Percentiles rank a stretch among this genome's conserved stretches.
These are phyloP conservation scores for Labyrinthula sp. DNA, from an alignment of 352 stramenopile species.

Conservation along the genomic window DNA sequence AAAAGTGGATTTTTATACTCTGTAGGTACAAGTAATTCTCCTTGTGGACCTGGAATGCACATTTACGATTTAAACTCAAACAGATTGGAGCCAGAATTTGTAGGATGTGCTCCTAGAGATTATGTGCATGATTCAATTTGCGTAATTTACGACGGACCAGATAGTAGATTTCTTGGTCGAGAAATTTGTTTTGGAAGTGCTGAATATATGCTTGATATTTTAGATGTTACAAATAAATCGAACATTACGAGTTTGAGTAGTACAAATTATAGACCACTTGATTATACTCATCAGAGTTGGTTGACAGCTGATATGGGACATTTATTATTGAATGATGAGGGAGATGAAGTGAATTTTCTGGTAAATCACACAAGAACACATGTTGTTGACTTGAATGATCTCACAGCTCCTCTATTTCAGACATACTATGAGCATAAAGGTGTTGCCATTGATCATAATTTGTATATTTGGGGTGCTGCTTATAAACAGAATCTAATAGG, in stretches of 20 bases:
- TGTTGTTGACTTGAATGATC: neutral
- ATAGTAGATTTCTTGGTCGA: constrained; percentile 5
- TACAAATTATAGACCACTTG: too few species aligned
- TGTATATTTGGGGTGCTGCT: constrained; percentile 32
- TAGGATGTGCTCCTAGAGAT: constrained; percentile 11
- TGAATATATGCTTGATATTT: constrained; percentile 18
- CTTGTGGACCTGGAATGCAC: constrained; percentile 26
- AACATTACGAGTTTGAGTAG: too few species aligned
- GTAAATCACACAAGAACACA: constrained; percentile 1
- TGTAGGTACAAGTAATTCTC: constrained; percentile 19
- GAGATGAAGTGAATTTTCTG: too few species aligned
- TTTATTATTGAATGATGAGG: too few species aligned
- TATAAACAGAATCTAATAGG: too few species aligned
- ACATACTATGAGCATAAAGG: neutral
- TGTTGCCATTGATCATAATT: constrained; percentile 33
- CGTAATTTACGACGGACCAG: constrained; percentile 32
- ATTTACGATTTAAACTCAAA: constrained; percentile 24
- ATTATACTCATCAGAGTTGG: too few species aligned
- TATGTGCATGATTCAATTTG: constrained; percentile 34
- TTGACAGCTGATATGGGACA: too few species aligned
- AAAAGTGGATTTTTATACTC: constrained; percentile 9
- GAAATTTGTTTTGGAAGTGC: constrained; percentile 34
- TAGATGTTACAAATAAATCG: constrained; percentile 34
- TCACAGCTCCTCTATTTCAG: neutral
- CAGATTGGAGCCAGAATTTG: constrained; percentile 1